phyloP scores from a whole-genome alignment of 2,329 filamentous ascomycete genomes.

The Trichoderma hamatum region DNA sequence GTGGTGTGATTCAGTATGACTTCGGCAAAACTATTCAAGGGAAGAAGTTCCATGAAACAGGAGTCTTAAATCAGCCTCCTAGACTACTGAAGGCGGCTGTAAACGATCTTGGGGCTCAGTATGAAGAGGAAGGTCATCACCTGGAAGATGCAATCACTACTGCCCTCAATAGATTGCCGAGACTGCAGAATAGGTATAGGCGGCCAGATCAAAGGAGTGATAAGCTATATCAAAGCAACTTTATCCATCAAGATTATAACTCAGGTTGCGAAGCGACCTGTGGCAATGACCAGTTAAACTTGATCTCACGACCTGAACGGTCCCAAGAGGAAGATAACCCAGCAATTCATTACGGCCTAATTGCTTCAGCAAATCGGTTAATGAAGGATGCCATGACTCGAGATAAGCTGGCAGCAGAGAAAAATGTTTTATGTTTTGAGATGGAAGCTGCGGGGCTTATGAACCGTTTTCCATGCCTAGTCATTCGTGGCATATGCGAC shows the following conservation, averaged over 20 bases:
- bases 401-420: neutral
- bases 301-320: too few relatives aligned
- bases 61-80: neutral
- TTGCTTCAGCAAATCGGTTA: neutral
- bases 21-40: neutral
- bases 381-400: neutral
- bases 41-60: neutral
- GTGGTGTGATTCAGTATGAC: slow-evolving; percentile 18
- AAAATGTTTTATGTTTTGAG: neutral
- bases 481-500: neutral
- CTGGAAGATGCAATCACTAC: too few relatives aligned
- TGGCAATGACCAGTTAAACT: too few relatives aligned
- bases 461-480: neutral
- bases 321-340: neutral
- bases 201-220: neutral
- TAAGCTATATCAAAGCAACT: neutral
- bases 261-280: too few relatives aligned
- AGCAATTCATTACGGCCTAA: neutral
- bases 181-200: neutral
- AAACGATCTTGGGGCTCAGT: neutral
- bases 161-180: too few relatives aligned
- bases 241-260: too few relatives aligned
- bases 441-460: neutral
- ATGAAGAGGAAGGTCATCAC: too few relatives aligned
- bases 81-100: neutral